phyloP scores from a whole-genome alignment of 2,329 filamentous ascomycete species.

The Paraphaeosphaeria minitans region DNA sequence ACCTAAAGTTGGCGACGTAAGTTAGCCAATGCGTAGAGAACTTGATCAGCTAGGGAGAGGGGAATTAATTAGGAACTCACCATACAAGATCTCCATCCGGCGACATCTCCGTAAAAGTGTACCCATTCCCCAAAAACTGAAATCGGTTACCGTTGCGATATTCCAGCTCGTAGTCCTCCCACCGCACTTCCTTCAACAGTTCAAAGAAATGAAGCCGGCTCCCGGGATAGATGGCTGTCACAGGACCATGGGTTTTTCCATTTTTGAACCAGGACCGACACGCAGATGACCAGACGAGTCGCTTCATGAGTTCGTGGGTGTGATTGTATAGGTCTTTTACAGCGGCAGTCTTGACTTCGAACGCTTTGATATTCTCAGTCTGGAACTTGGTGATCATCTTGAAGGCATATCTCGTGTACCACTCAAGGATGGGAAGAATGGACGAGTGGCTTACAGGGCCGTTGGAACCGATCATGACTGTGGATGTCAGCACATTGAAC shows the following conservation, averaged over 20 bases:
- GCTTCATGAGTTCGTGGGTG: slow-evolving; percentile 4
- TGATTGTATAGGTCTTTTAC: slow-evolving; percentile 7
- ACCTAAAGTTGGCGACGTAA: neutral
- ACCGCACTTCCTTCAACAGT: slow-evolving; percentile 2
- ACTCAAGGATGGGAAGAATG: slow-evolving; percentile 11
- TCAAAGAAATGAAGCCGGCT: slow-evolving; percentile 9
- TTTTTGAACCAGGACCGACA: slow-evolving; percentile 15
- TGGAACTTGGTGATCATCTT: slow-evolving; percentile 8
- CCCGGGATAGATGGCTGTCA: slow-evolving; percentile 6
- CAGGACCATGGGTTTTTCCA: slow-evolving; percentile 7
- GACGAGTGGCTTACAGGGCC: slow-evolving; percentile 2
- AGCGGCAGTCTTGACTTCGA: slow-evolving; percentile 4
- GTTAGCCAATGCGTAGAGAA: no score
- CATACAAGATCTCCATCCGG: neutral
- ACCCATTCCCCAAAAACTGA: slow-evolving; percentile 21
- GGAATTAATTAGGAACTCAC: neutral
- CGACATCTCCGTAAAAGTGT: slow-evolving; percentile 17
- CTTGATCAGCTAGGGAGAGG: no score
- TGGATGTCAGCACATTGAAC: neutral
- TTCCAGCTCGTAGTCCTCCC: slow-evolving; percentile 6
- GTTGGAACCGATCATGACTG: slow-evolving; percentile 1
- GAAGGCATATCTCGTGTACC: slow-evolving; percentile 3
- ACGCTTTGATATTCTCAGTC: slow-evolving; percentile 4
- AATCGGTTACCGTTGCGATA: slow-evolving; percentile 9
- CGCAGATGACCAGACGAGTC: slow-evolving; percentile 8